phyloP scores from a whole-genome alignment of 352 stramenopile species.

The Hyaloperonospora brassicae region DNA sequence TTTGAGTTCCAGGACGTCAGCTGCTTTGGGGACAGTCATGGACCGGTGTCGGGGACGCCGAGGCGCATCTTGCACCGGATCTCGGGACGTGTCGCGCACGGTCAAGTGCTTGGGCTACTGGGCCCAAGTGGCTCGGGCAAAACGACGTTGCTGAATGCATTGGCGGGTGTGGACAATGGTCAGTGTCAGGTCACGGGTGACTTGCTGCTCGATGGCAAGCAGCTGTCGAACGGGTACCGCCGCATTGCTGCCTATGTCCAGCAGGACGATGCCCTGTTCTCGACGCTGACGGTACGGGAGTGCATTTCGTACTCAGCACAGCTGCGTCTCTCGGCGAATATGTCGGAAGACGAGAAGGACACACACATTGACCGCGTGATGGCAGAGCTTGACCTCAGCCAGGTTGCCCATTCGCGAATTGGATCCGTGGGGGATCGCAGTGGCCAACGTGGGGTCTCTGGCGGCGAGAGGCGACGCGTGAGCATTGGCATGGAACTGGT shows the following conservation, averaged over 20 bases:
- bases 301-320: conserved; percentile 79
- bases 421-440: conserved; percentile 26
- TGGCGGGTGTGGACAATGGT: conserved; percentile 67
- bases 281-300: conserved; percentile 78
- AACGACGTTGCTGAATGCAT: conserved; percentile 73
- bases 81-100: conserved; percentile 41
- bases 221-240: conserved; percentile 51
- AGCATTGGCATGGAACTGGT: conserved; percentile 93
- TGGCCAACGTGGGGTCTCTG: conserved; percentile 81
- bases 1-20: conserved; percentile 56
- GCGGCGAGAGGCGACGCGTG: conserved; percentile 88
- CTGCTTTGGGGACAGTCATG: conserved; percentile 27
- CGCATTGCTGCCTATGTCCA: conserved; percentile 81
- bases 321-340: conserved; percentile 44
- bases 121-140: conserved; percentile 77
- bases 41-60: conserved; percentile 3
- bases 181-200: conserved; percentile 41
- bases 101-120: conserved; percentile 60
- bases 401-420: conserved; percentile 58
- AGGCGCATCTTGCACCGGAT: conserved; percentile 58
- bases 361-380: conserved; percentile 67
- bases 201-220: conserved; percentile 53
- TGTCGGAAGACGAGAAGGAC: conserved; percentile 48
- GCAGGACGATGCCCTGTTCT: conserved; percentile 79
- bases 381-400: conserved; percentile 57